Evolutionary conservation across 176 grass and related monocot genomes (phyloP).

Genomic region (Cenchrus americanus): DNA sequence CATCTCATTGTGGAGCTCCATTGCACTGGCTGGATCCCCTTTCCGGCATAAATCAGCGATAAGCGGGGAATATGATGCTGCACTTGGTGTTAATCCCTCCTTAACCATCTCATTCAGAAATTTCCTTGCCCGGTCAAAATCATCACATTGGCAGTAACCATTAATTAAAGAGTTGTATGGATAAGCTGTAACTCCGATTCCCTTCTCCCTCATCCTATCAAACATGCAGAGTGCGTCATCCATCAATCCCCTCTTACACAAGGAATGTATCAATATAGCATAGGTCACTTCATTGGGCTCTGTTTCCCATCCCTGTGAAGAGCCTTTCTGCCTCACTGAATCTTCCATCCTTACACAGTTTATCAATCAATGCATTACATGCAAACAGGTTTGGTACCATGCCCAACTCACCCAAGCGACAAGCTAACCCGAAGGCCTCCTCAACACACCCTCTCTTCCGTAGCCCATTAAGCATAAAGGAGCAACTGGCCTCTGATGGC

Average conservation of each 20-base stretch:
- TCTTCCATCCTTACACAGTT: constrained; percentile 60
- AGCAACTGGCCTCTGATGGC: constrained; percentile 64
- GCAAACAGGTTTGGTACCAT: constrained; percentile 69
- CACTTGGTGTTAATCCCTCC: constrained; percentile 59
- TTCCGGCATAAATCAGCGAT: constrained; percentile 64
- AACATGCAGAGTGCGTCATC: constrained; percentile 60
- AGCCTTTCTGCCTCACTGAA: constrained; percentile 76
- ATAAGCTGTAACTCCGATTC: constrained; percentile 57
- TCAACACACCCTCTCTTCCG: constrained; percentile 47
- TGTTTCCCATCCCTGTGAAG: constrained; percentile 61
- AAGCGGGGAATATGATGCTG: constrained; percentile 60
- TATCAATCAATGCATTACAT: constrained; percentile 77
- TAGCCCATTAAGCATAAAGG: constrained; percentile 59
- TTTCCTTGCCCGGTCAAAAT: constrained; percentile 49
- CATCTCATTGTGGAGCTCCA: constrained; percentile 67
- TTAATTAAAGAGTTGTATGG: constrained; percentile 95
- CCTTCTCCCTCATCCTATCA: constrained; percentile 61
- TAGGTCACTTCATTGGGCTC: constrained; percentile 82
- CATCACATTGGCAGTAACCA: constrained; percentile 57
- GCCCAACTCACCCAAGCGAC: constrained; percentile 57
- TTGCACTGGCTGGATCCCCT: constrained; percentile 53
- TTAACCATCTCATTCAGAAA: constrained; percentile 58
- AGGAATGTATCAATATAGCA: constrained; percentile 77
- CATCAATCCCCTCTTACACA: constrained; percentile 79
- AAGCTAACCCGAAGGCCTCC: constrained; percentile 64